Conservation (phyloP, 2,329 filamentous ascomycete species). For the Didymella arachidicola region DNA sequence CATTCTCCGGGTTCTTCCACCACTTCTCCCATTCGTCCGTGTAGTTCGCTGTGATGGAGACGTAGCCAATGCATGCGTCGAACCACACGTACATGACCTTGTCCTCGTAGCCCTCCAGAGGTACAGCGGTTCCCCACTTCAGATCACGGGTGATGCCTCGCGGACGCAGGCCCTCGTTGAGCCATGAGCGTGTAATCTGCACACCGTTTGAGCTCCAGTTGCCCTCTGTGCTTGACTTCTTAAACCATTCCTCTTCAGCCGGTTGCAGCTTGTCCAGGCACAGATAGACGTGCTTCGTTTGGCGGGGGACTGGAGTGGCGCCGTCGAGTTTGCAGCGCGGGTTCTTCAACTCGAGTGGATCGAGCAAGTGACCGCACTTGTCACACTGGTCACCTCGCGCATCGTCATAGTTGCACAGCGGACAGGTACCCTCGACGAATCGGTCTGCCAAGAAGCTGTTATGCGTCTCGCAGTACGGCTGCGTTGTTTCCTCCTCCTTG, state of each 20-base stretch:
- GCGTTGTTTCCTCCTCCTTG: constrained; percentile 83
- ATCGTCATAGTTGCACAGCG: constrained; percentile 67
- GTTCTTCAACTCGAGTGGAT: constrained; percentile 58
- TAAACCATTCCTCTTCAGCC: constrained; percentile 78
- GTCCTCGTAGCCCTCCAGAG: constrained; percentile 68
- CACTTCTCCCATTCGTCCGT: constrained; percentile 90
- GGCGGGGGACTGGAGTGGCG: constrained; percentile 76
- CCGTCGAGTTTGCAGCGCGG: constrained; percentile 92
- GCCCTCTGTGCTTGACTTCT: constrained; percentile 75
- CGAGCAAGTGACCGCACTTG: constrained; percentile 58
- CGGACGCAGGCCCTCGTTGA: constrained; percentile 82
- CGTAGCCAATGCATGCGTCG: constrained; percentile 91
- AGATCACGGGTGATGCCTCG: constrained; percentile 92
- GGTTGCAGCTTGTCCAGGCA: constrained; percentile 82
- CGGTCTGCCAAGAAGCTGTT: constrained; percentile 59
- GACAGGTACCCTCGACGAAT: constrained; percentile 82
- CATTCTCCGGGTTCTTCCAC: constrained; percentile 91
- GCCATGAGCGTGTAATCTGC: constrained; percentile 80
- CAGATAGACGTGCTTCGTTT: constrained; percentile 93
- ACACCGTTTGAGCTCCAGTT: constrained; percentile 78
- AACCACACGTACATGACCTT: constrained; percentile 96
- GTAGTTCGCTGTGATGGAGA: constrained; percentile 92
- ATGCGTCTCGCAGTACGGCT: constrained; percentile 86
- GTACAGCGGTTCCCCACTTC: constrained; percentile 80
- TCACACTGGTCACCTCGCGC: constrained; percentile 64